These are phyloP conservation scores for Tricholoma terreum DNA, from an alignment of 768 basidiomycete genomes.

Conservation along the genomic window DNA sequence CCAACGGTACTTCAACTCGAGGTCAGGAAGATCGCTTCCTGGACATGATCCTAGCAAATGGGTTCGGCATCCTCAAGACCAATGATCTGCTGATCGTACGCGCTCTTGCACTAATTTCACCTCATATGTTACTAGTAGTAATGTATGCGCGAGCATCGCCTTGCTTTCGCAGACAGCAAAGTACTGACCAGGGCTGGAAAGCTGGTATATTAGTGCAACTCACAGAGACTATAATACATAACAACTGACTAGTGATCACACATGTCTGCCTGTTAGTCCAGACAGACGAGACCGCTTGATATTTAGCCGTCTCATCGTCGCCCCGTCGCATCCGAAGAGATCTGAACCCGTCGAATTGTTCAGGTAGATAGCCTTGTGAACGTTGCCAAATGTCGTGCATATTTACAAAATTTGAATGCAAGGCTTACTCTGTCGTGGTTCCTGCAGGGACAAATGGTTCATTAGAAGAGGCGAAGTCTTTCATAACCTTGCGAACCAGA, in stretches of 20 bases:
- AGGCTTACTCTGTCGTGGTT: slow-evolving; percentile 15
- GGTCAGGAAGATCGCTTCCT: slow-evolving; percentile 7
- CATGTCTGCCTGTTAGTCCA: slow-evolving; percentile 32
- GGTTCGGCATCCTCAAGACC: slow-evolving; percentile 21
- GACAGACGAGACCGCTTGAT: slow-evolving; percentile 23
- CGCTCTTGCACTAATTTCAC: slow-evolving; percentile 31
- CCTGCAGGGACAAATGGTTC: slow-evolving; percentile 40
- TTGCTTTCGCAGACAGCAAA: slow-evolving; percentile 44
- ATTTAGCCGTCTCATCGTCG: slow-evolving; percentile 18
- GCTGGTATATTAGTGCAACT: neutral
- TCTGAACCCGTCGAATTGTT: slow-evolving; percentile 41
- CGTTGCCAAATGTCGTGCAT: neutral
- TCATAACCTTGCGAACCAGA: slow-evolving; percentile 33
- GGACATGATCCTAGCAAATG: slow-evolving; percentile 26
- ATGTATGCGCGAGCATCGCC: slow-evolving; percentile 40
- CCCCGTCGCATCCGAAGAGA: slow-evolving; percentile 24
- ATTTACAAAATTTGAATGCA: neutral
- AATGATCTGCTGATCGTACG: slow-evolving; percentile 23
- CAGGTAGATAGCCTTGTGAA: slow-evolving; percentile 8
- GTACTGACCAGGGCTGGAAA: slow-evolving; percentile 37
- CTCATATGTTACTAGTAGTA: slow-evolving; percentile 40
- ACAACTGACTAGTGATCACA: slow-evolving; percentile 21
- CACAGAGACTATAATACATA: neutral
- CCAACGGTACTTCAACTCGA: too few species aligned
- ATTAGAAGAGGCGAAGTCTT: slow-evolving; percentile 43